Evolutionary conservation across 441 rosid genomes (phyloP).

Genomic region (Gossypium lobatum): DNA sequence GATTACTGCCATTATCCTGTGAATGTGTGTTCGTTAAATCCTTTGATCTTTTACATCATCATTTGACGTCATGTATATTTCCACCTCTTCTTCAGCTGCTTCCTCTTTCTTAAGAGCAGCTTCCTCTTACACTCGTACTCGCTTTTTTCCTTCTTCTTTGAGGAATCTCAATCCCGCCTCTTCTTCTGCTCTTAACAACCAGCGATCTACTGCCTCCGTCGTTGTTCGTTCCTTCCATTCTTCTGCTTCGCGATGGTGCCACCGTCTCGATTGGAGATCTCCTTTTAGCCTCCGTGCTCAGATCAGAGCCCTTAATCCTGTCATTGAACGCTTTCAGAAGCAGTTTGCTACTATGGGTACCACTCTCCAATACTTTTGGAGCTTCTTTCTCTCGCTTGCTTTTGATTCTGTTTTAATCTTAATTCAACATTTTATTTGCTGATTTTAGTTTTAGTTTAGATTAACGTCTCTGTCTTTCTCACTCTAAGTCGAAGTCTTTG

Average conservation of each 20-base stretch:
- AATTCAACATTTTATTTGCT: background rate
- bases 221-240: conserved; percentile 47
- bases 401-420: background rate
- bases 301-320: conserved; percentile 57
- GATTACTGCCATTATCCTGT: conserved; percentile 23
- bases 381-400: background rate
- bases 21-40: conserved; percentile 26
- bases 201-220: conserved; percentile 49
- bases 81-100: conserved; percentile 46
- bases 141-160: conserved; percentile 32
- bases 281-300: conserved; percentile 55
- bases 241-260: conserved; percentile 70
- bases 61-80: conserved; percentile 59
- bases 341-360: conserved; percentile 85
- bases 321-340: conserved; percentile 56
- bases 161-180: conserved; percentile 12
- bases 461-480: background rate
- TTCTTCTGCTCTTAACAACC: conserved; percentile 23
- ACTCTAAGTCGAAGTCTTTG: background rate
- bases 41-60: background rate
- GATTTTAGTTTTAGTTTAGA: background rate
- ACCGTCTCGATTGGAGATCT: conserved; percentile 59
- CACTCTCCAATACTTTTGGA: conserved; percentile 14
- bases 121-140: conserved; percentile 31
- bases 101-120: conserved; percentile 53